Evolutionary conservation across 495 filamentous ascomycete species (phyloP), one percentile per base, ranked within the genome.

Genomic region (Podospora anserina): DNA sequence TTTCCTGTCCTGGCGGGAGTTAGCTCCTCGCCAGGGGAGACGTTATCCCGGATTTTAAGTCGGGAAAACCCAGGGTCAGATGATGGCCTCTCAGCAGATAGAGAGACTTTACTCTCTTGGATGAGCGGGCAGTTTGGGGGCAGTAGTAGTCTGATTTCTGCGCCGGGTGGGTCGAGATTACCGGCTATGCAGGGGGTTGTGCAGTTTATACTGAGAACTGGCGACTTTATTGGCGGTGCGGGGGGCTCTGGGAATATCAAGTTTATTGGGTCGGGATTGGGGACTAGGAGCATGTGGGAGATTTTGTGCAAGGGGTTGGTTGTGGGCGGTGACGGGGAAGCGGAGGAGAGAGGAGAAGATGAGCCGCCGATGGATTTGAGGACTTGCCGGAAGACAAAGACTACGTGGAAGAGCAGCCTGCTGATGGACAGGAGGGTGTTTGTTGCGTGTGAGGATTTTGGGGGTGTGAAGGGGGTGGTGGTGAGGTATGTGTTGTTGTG

Each of bases 401-500:
- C 18, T 3, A 53, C n/a, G 30, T 71, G 69, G 69, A 5, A 28
- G 19, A 65, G 61, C 6, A 58, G 55, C 23, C 5, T 18, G 19
- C 49, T 71, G 3, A 13, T 18, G 23, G 34, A 68, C 32, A 26
- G 39, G 23, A 65, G 30, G 32, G 32, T 71, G 16, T 30, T 71
- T 56, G n/a, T 71, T 9, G 69, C 30, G 5, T 68, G 69, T 54
- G 69, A 71, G 69, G 44, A 62, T 2, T 18, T 58, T 27, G 60
- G 60, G 11, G 19, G 19, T 32, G 69, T 61, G 32, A 28, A 60
- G 26, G 13, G 57, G 27, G 27, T 68, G 9, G 56, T 54, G 30
- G 61, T 71, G 19, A 20, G 69, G 28, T 71, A 71, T 63, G 55
- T 71, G 2, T 58, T 71, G 32, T 44, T 71, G 18, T 68, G 62